Evolutionary conservation across 495 filamentous ascomycete genomes (phyloP).

Genomic region (Neurospora sp.): DNA sequence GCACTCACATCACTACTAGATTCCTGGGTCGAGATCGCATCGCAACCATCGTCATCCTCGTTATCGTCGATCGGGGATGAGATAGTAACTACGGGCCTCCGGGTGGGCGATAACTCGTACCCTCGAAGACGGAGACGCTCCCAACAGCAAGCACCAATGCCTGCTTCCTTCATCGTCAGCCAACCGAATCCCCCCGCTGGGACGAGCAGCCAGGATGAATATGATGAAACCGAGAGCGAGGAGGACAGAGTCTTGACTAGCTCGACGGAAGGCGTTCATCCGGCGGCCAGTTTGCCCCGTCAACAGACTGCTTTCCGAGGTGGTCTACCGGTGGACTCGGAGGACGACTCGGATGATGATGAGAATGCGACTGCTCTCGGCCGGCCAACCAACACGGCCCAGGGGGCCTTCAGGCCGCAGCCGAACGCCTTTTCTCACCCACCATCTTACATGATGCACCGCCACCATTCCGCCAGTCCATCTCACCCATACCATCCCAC

Average conservation of each 20-base stretch:
- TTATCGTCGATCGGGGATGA: slow-evolving; percentile 84
- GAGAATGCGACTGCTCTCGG: slow-evolving; percentile 76
- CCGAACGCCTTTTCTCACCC: slow-evolving; percentile 88
- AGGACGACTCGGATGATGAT: slow-evolving; percentile 45
- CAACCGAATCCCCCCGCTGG: slow-evolving; percentile 39
- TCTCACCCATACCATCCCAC: slow-evolving; percentile 30
- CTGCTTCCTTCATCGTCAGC: slow-evolving; percentile 23
- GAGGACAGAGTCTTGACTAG: slow-evolving; percentile 75
- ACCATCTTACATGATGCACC: slow-evolving; percentile 46
- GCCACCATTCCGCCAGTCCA: slow-evolving; percentile 33
- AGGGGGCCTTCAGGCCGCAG: slow-evolving; percentile 61
- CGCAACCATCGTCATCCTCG: slow-evolving; percentile 81
- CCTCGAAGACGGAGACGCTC: slow-evolving; percentile 47
- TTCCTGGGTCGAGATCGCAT: slow-evolving; percentile 94
- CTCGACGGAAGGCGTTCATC: slow-evolving; percentile 65
- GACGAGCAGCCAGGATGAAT: slow-evolving; percentile 81
- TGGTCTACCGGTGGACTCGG: slow-evolving; percentile 11
- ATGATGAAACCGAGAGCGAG: slow-evolving; percentile 44
- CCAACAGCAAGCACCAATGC: slow-evolving; percentile 32
- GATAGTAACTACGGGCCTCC: slow-evolving; percentile 75
- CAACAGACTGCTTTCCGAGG: slow-evolving; percentile 10
- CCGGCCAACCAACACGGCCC: slow-evolving; percentile 37
- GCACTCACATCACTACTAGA: slow-evolving; percentile 48
- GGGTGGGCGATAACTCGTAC: slow-evolving; percentile 49
- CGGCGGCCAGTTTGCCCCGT: slow-evolving; percentile 11